Conservation (phyloP, 768 basidiomycete species). For the Mycena latifolia region DNA sequence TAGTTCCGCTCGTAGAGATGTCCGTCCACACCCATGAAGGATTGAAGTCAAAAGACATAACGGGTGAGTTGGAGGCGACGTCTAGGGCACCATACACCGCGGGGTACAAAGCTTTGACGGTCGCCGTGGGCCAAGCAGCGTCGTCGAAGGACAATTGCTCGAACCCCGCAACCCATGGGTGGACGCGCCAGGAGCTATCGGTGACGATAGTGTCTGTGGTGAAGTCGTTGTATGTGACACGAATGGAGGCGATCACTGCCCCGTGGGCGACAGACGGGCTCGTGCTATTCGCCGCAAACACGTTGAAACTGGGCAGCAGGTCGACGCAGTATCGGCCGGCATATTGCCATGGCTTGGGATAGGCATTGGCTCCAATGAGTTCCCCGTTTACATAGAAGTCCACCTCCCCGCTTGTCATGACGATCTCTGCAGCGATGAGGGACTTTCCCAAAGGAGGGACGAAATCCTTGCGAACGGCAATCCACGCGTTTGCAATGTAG, state of each 20-base stretch:
- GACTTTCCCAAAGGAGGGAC: not conserved
- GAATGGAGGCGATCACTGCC: not conserved
- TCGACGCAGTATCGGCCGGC: not conserved
- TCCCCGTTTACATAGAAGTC: not conserved
- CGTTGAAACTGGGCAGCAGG: no score
- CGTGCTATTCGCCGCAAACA: not conserved
- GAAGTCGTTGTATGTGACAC: not conserved
- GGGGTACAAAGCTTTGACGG: not conserved
- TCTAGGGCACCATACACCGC: no score
- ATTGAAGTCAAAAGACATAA: no score
- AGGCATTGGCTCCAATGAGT: no score
- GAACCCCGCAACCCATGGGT: not conserved
- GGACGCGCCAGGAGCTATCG: not conserved
- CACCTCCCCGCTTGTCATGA: not conserved
- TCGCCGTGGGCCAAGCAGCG: not conserved
- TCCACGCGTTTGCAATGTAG: not conserved
- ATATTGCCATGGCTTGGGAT: no score
- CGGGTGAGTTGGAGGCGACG: no score
- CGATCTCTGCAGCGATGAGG: constrained; percentile 1
- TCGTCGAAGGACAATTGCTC: constrained; percentile 5
- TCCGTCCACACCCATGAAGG: no score
- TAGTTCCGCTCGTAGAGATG: no score
- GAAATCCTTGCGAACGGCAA: not conserved
- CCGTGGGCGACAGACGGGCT: not conserved
- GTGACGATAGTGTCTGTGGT: constrained; percentile 3